Conservation (phyloP, 805 yeast genomes). For the Cyberlindnera lachancei region DNA sequence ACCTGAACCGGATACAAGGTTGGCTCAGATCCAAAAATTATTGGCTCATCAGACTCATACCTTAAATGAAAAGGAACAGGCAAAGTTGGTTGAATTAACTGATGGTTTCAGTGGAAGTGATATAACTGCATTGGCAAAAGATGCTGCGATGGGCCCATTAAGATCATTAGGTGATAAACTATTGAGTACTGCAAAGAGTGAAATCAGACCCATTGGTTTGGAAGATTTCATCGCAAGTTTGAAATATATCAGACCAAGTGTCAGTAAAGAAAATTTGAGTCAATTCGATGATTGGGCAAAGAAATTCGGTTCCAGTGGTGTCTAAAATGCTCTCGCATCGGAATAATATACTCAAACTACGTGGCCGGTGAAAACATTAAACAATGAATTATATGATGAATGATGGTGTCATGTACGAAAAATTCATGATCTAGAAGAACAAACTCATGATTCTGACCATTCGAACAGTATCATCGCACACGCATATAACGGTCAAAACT, state of each 20-base stretch:
- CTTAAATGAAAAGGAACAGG: conserved; percentile 55
- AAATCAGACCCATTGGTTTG: conserved; percentile 67
- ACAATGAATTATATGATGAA: too few species aligned
- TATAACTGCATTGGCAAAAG: conserved; percentile 91
- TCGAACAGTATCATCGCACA: too few species aligned
- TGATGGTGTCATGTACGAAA: too few species aligned
- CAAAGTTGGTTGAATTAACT: conserved; percentile 54
- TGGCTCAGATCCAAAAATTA: conserved; percentile 63
- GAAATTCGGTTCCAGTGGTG: conserved; percentile 86
- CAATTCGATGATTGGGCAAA: conserved; percentile 87
- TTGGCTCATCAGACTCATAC: conserved; percentile 63
- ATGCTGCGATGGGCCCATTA: conserved; percentile 97
- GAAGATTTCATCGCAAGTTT: conserved; percentile 74
- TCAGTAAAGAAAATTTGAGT: conserved; percentile 68
- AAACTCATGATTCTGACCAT: too few species aligned
- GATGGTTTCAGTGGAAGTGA: conserved; percentile 92
- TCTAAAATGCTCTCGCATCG: conserved; percentile 27
- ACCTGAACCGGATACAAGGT: conserved; percentile 81
- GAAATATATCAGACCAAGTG: conserved; percentile 81
- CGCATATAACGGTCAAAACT: too few species aligned
- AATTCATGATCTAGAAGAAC: too few species aligned
- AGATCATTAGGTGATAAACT: conserved; percentile 84
- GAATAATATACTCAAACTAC: too few species aligned
- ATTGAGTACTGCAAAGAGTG: conserved; percentile 59
- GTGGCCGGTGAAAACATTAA: too few species aligned